Evolutionary conservation across 768 basidiomycete species (phyloP).

Genomic region (Udeniomyces megalosporus): DNA sequence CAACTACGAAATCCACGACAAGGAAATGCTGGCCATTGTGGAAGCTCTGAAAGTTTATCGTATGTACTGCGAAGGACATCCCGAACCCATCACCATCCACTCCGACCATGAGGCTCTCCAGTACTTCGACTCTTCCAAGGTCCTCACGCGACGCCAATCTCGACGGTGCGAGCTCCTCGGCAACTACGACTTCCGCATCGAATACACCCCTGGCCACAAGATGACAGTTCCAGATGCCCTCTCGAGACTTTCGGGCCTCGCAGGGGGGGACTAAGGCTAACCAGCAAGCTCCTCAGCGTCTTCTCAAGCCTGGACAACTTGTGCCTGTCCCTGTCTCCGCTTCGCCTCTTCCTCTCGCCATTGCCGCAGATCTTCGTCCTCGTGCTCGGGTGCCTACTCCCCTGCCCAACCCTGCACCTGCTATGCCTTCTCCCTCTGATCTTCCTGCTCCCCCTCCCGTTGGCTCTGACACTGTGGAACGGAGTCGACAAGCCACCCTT

Average conservation of each 20-base stretch:
- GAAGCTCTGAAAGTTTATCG: too few relatives aligned
- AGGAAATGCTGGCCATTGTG: slow-evolving; percentile 39
- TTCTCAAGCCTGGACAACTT: neutral
- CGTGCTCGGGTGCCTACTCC: too few relatives aligned
- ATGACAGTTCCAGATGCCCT: neutral
- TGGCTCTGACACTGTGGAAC: neutral
- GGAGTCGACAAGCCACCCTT: neutral
- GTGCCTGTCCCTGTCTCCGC: neutral
- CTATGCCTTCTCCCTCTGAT: neutral
- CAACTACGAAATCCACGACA: slow-evolving; percentile 41
- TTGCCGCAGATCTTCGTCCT: too few relatives aligned
- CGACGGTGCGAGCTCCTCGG: neutral
- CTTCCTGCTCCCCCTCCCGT: neutral
- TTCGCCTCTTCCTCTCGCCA: neutral
- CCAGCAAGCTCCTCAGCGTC: neutral
- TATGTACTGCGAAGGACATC: neutral
- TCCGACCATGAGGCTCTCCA: neutral
- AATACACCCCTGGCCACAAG: neutral
- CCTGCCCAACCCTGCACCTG: neutral
- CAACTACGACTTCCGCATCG: neutral
- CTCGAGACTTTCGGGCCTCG: neutral
- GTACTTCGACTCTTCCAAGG: neutral
- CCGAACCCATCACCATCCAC: neutral
- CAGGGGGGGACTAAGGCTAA: neutral
- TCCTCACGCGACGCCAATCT: neutral